These are phyloP conservation scores for Nicotiana otophora DNA, from an alignment of 257 asterid species.

Conservation along the genomic window DNA sequence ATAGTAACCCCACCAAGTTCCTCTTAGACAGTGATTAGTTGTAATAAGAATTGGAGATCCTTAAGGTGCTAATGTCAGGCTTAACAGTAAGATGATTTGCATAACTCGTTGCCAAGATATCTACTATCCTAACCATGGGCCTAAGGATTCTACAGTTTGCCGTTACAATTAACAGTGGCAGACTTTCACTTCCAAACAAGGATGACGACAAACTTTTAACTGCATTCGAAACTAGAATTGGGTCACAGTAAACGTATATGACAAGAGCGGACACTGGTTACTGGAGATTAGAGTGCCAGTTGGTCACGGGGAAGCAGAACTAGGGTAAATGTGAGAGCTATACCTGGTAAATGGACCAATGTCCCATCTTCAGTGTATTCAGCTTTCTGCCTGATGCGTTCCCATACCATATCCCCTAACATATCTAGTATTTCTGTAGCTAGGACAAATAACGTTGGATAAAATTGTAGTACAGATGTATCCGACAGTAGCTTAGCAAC, in stretches of 20 bases:
- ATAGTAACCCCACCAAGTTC: not conserved
- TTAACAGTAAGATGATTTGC: not conserved
- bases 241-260: not conserved
- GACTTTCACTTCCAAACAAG: not conserved
- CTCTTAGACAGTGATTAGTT: not conserved
- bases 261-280: not conserved
- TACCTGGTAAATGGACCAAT: constrained; percentile 54
- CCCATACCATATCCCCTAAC: constrained; percentile 89
- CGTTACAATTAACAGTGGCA: not conserved
- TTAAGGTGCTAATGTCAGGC: not conserved
- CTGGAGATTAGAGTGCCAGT: not conserved
- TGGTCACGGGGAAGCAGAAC: not conserved
- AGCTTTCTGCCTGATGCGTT: constrained; percentile 61
- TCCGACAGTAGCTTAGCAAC: constrained; percentile 79
- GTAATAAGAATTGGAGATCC: not conserved
- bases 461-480: constrained; percentile 58
- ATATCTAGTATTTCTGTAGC: constrained; percentile 78
- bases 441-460: constrained; percentile 75
- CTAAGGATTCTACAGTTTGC: not conserved
- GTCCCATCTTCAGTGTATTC: constrained; percentile 51
- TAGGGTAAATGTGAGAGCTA: constrained; percentile 7
- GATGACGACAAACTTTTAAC: not conserved
- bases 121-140: not conserved
- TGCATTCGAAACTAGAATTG: not conserved
- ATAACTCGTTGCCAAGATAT: not conserved